Conservation (phyloP, 805 yeast species). For the Saccharomyces eubayanus region DNA sequence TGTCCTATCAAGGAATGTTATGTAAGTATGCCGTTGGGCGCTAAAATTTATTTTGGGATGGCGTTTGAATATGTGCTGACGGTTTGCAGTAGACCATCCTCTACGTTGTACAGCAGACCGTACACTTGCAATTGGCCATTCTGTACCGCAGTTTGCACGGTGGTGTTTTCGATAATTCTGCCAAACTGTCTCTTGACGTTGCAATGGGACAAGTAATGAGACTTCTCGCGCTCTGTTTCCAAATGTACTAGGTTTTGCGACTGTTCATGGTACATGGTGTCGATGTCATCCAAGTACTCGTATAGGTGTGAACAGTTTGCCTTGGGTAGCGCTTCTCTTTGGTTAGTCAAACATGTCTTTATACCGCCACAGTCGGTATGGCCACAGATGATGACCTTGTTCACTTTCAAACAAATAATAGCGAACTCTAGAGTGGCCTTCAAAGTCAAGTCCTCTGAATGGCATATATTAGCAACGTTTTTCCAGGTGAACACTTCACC, state of each 20-base stretch:
- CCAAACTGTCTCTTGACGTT: slow-evolving; percentile 69
- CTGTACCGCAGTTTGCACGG: slow-evolving; percentile 57
- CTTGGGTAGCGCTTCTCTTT: slow-evolving; percentile 35
- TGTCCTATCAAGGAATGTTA: not conserved
- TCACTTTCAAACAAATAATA: slow-evolving; percentile 72
- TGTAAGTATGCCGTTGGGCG: not conserved
- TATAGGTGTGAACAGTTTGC: slow-evolving; percentile 39
- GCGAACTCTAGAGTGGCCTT: slow-evolving; percentile 83
- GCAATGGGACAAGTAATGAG: slow-evolving; percentile 56
- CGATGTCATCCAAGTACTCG: slow-evolving; percentile 50
- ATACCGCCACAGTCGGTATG: slow-evolving; percentile 95
- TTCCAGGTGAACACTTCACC: slow-evolving; percentile 89
- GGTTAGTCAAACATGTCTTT: slow-evolving; percentile 63
- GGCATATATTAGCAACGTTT: slow-evolving; percentile 75
- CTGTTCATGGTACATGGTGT: slow-evolving; percentile 60
- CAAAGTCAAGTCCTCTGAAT: slow-evolving; percentile 58
- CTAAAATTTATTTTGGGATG: not conserved
- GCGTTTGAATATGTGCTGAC: not conserved
- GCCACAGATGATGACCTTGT: slow-evolving; percentile 79
- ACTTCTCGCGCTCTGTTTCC: not conserved
- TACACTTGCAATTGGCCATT: slow-evolving; percentile 62
- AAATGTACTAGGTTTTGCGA: slow-evolving; percentile 36
- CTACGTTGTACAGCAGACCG: slow-evolving; percentile 80
- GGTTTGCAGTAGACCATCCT: slow-evolving; percentile 53
- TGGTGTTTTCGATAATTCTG: slow-evolving; percentile 45